Evolutionary conservation across 202 grass and related monocot genomes (phyloP).

Genomic region (Zizania palustris): DNA sequence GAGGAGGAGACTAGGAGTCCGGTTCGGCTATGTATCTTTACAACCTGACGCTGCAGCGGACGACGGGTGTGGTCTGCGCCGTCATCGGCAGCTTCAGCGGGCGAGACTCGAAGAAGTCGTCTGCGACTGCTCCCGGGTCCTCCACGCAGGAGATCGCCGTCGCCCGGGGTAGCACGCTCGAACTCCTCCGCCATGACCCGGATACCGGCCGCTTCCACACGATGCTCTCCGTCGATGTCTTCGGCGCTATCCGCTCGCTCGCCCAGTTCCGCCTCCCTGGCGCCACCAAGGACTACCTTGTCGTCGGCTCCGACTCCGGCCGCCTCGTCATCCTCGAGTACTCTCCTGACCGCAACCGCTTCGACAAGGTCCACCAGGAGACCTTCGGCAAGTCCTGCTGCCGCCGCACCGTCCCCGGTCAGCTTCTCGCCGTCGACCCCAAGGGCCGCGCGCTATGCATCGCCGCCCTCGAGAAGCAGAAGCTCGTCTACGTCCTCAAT

Average conservation of each 20-base stretch:
- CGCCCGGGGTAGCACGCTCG: constrained; percentile 71
- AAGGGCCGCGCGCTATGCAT: constrained; percentile 93
- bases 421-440: constrained; percentile 89
- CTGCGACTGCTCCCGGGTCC: not conserved
- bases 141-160: constrained; percentile 88
- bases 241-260: constrained; percentile 91
- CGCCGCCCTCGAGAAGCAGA: constrained; percentile 94
- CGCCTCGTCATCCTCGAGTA: constrained; percentile 96
- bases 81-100: constrained; percentile 90
- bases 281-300: constrained; percentile 90
- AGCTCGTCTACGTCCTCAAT: constrained; percentile 96
- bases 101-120: constrained; percentile 54
- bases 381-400: constrained; percentile 96
- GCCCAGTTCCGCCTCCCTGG: constrained; percentile 95
- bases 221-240: constrained; percentile 91
- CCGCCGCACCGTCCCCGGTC: constrained; percentile 89
- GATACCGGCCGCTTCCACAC: constrained; percentile 76
- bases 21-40: constrained; percentile 74
- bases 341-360: constrained; percentile 73
- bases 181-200: constrained; percentile 78
- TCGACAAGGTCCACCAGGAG: constrained; percentile 97
- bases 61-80: constrained; percentile 78
- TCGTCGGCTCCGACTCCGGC: constrained; percentile 90
- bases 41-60: constrained; percentile 78
- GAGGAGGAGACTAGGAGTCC: constrained; percentile 7